Conservation (phyloP, 2,329 filamentous ascomycete species). For the Sporothrix curviconia region DNA sequence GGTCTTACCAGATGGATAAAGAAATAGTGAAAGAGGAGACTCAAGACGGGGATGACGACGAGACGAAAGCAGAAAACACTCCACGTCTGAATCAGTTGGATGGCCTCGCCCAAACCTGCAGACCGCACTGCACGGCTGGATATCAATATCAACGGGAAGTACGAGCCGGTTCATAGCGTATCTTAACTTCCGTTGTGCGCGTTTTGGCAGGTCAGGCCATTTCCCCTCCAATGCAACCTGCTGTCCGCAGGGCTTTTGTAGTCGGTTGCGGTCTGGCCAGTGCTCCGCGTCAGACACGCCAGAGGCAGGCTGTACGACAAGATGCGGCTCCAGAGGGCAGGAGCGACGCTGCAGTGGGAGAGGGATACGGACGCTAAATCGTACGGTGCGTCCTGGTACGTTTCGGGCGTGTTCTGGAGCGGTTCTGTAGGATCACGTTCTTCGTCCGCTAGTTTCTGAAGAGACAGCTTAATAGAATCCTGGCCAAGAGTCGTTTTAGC, state of each 20-base stretch:
- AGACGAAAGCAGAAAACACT: neutral
- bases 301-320: no score
- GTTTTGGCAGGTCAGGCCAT: neutral
- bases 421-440: neutral
- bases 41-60: no score
- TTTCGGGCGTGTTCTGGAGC: neutral
- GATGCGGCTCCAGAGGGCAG: no score
- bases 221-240: neutral
- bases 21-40: neutral
- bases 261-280: no score
- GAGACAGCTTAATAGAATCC: neutral
- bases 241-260: neutral
- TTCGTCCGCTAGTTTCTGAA: neutral
- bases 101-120: neutral
- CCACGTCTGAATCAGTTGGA: neutral
- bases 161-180: no score
- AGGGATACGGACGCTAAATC: constrained; percentile 1
- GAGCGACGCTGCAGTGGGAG: no score
- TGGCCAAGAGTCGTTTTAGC: neutral
- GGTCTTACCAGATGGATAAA: neutral
- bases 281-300: no score
- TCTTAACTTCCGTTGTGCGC: neutral
- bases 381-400: neutral
- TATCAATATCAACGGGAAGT: neutral
- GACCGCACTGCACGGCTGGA: neutral